These are phyloP conservation scores for Colletotrichum sp. DNA, from an alignment of 2,329 filamentous ascomycete species.

Conservation along the genomic window DNA sequence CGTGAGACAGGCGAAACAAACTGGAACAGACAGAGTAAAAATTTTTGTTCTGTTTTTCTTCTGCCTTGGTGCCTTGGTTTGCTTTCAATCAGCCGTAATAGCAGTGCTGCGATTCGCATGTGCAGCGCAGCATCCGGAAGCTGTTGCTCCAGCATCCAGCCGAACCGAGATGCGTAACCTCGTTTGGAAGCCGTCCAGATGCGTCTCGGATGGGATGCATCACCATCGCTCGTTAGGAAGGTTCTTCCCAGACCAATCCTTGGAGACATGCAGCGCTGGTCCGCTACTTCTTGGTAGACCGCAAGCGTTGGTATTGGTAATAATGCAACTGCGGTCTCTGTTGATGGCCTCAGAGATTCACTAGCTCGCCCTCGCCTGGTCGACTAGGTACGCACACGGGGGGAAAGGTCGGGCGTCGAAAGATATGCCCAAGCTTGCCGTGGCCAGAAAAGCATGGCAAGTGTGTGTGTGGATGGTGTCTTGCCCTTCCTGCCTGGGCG, in stretches of 20 bases:
- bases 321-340: neutral
- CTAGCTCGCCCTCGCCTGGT: neutral
- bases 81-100: neutral
- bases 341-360: neutral
- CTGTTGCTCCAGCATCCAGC: neutral
- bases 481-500: neutral
- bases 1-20: neutral
- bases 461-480: neutral
- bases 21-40: neutral
- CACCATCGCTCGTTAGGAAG: neutral
- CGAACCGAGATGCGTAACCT: neutral
- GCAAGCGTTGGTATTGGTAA: neutral
- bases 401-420: neutral
- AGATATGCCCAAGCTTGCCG: neutral
- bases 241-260: neutral
- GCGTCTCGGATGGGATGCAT: neutral
- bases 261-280: neutral
- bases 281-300: neutral
- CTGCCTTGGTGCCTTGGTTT: neutral
- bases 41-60: neutral
- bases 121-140: constrained; percentile 6
- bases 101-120: neutral
- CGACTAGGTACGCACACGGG: neutral
- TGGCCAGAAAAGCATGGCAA: neutral
- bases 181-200: neutral